Evolutionary conservation across 2,329 filamentous ascomycete genomes (phyloP).

Genomic region (Cladophialophora carrionii): DNA sequence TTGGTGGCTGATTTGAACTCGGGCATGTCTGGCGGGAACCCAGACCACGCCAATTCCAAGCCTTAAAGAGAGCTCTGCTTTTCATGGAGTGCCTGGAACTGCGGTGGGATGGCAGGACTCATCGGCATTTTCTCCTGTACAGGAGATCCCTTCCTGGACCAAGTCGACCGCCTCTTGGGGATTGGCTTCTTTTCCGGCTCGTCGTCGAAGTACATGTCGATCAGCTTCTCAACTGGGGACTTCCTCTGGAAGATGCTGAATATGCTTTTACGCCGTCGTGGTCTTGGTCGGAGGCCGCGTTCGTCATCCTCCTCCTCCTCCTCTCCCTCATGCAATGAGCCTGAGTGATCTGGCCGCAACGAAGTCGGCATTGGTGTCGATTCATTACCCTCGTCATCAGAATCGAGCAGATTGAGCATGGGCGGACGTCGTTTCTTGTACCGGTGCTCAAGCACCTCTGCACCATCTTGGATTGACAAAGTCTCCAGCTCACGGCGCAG

Average conservation of each 20-base stretch:
- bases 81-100: conserved; percentile 4
- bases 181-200: conserved; percentile 22
- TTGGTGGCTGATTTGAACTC: conserved; percentile 23
- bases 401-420: conserved; percentile 20
- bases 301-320: not conserved
- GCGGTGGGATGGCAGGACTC: conserved; percentile 20
- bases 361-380: conserved; percentile 1
- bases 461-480: conserved; percentile 29
- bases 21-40: not conserved
- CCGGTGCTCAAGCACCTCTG: conserved; percentile 22
- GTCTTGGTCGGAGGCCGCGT: not conserved
- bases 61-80: conserved; percentile 7
- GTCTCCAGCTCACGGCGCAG: conserved; percentile 32
- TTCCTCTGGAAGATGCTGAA: conserved; percentile 32
- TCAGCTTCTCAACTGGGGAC: conserved; percentile 33
- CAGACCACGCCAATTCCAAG: not conserved
- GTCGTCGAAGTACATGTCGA: conserved; percentile 36
- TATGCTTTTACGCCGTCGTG: conserved; percentile 30
- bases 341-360: not conserved
- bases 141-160: conserved; percentile 19
- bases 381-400: conserved; percentile 16
- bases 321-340: not conserved
- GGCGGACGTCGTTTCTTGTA: conserved; percentile 24
- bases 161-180: conserved; percentile 6
- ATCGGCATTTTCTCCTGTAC: conserved; percentile 11